Evolutionary conservation across 2,329 filamentous ascomycete genomes (phyloP), one percentile per base, ranked within the genome.

Genomic region (Fusarium lateritium): DNA sequence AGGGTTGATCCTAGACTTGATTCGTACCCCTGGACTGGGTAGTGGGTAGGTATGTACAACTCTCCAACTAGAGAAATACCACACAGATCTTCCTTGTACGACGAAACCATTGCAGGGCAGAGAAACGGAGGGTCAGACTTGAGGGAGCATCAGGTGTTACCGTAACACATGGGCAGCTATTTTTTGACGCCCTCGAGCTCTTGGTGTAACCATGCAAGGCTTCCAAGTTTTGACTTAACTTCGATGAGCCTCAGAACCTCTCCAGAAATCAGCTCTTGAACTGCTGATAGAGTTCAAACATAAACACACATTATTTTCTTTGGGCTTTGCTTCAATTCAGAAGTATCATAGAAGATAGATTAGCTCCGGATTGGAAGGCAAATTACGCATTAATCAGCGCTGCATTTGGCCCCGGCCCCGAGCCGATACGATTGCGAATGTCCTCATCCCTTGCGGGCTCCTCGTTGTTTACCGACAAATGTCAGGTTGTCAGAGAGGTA

Each of bases 71-170:
- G 34, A 56, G 39, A 45, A 33, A 34, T 39, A 50, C 44, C 26
- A 26, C 26, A 33, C 22, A 49, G 36, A 65, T 51, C 58, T 50
- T 15, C 10, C 43, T 46, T 54, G 65, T 58, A 54, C 56, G 49
- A 62, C 52, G n/a, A 50, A 47, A 47, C 43, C 19, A 24, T 28
- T 53, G 33, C n/a, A 49, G 43, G 40, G 33, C 19, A 42, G 33
- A 57, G 43, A 54, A 58, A 28, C 39, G 22, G 34, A 49, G 38
- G 31, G 39, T 42, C 34, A 39, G 34, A 21, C 31, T 47, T 17
- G 22, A 67, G 33, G 28, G 21, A 24, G 31, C 15, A 51, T 52
- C 53, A 31, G 26, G 50, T 55, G 44, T 36, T 38, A 54, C 38
- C 4, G 49, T 45, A 26, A 42, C 34, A 63, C 44, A 56, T 46